phyloP scores from a whole-genome alignment of 805 yeast genomes.

The Kodamaea leandrae region DNA sequence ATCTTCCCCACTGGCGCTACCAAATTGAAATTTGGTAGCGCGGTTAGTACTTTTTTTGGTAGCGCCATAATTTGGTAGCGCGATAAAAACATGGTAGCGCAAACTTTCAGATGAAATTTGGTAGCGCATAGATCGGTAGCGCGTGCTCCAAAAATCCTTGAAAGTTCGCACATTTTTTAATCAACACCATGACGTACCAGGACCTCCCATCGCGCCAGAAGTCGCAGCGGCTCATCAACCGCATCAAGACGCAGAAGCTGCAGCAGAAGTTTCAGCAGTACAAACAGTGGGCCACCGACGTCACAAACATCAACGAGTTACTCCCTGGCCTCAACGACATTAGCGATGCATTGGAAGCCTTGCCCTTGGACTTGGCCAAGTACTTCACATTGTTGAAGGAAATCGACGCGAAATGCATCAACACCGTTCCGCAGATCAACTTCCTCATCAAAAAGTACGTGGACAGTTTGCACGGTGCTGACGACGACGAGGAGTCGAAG shows the following conservation, averaged over 20 bases:
- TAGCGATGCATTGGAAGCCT: constrained; percentile 85
- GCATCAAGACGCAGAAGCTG: constrained; percentile 20
- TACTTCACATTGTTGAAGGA: constrained; percentile 87
- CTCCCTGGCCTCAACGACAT: constrained; percentile 88
- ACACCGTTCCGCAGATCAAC: constrained; percentile 66
- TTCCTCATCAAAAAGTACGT: constrained; percentile 50
- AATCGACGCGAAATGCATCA: constrained; percentile 90
- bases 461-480: constrained; percentile 17
- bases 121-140: too few species aligned
- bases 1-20: too few species aligned
- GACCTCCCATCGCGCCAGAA: constrained; percentile 34
- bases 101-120: too few species aligned
- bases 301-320: constrained; percentile 36
- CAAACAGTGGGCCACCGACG: constrained; percentile 32
- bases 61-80: too few species aligned
- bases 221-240: constrained; percentile 29
- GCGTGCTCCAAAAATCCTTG: too few species aligned
- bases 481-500: neutral
- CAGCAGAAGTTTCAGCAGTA: constrained; percentile 33
- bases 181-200: constrained; percentile 15
- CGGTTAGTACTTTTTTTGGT: too few species aligned
- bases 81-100: too few species aligned
- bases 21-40: too few species aligned
- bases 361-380: constrained; percentile 78
- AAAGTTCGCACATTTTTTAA: too few species aligned